Evolutionary conservation across 768 basidiomycete species (phyloP).

Genomic region (Boletus edulis): DNA sequence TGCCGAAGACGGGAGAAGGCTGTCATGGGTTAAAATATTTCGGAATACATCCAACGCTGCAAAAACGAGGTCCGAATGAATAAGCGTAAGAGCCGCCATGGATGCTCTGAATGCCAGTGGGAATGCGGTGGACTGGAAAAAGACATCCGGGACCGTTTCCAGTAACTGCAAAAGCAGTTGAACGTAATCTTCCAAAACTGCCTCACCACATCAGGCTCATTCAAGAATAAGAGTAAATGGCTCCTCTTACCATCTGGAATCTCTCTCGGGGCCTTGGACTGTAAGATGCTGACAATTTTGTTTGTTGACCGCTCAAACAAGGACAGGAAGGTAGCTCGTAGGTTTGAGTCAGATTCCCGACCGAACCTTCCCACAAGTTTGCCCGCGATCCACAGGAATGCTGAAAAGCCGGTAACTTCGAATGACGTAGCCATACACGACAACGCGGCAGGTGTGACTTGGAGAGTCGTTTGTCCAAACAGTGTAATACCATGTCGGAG

Average conservation of each 20-base stretch:
- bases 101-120: slow-evolving; percentile 72
- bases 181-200: slow-evolving; percentile 94
- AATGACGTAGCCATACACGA: slow-evolving; percentile 77
- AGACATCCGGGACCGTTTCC: slow-evolving; percentile 65
- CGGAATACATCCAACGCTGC: slow-evolving; percentile 80
- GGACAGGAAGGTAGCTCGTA: slow-evolving; percentile 57
- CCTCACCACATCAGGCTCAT: slow-evolving; percentile 1
- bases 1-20: slow-evolving; percentile 47
- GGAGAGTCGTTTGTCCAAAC: slow-evolving; percentile 65
- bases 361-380: slow-evolving; percentile 83
- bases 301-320: slow-evolving; percentile 76
- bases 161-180: slow-evolving; percentile 74
- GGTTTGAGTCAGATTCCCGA: slow-evolving; percentile 50
- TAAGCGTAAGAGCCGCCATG: slow-evolving; percentile 77
- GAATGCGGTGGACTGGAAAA: slow-evolving; percentile 78
- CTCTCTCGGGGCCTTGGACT: slow-evolving; percentile 63
- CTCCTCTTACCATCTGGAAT: slow-evolving; percentile 85
- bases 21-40: slow-evolving; percentile 71
- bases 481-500: slow-evolving; percentile 81
- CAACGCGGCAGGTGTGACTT: slow-evolving; percentile 69
- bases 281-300: slow-evolving; percentile 66
- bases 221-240: background rate
- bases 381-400: slow-evolving; percentile 92
- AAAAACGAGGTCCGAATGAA: slow-evolving; percentile 80
- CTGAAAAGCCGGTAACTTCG: slow-evolving; percentile 75